Evolutionary conservation across 805 yeast species (phyloP).

Genomic region (Wickerhamiella siamensis): DNA sequence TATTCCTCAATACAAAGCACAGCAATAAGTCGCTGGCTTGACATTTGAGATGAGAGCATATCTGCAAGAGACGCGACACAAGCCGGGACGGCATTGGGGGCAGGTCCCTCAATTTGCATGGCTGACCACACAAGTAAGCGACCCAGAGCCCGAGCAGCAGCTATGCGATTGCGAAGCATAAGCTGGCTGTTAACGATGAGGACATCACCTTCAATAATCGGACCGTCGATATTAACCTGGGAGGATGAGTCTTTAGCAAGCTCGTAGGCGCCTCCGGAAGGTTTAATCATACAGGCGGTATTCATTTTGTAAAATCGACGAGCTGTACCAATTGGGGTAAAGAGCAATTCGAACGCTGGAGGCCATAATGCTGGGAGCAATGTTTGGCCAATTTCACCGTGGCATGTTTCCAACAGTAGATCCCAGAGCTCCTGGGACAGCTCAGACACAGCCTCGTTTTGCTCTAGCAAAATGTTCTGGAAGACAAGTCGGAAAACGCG

Average conservation of each 20-base stretch:
- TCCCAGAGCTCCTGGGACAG: constrained; percentile 51
- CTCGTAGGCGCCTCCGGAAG: constrained; percentile 45
- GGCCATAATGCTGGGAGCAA: constrained; percentile 20
- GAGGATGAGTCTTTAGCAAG: constrained; percentile 13
- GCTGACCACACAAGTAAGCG: constrained; percentile 21
- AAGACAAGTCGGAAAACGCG: constrained; percentile 59
- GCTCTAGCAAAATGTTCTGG: constrained; percentile 83
- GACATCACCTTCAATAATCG: constrained; percentile 82
- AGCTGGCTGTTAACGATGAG: constrained; percentile 65
- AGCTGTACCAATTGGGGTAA: constrained; percentile 92
- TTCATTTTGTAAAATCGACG: constrained; percentile 81
- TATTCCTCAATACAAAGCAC: constrained; percentile 60
- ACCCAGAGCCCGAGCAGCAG: constrained; percentile 68
- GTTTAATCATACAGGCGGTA: constrained; percentile 54
- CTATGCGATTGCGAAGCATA: constrained; percentile 58
- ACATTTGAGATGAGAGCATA: constrained; percentile 45
- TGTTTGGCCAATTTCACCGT: neutral
- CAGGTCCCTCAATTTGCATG: neutral
- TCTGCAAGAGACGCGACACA: constrained; percentile 15
- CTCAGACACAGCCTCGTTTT: constrained; percentile 54
- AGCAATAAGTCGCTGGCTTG: constrained; percentile 66
- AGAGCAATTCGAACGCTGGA: constrained; percentile 43
- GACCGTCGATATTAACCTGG: constrained; percentile 76
- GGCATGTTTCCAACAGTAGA: constrained; percentile 29
- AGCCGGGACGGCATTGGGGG: neutral